These are phyloP conservation scores for Berberis thunbergii DNA, from an alignment of 164 flowering plant genomes.

Conservation along the genomic window DNA sequence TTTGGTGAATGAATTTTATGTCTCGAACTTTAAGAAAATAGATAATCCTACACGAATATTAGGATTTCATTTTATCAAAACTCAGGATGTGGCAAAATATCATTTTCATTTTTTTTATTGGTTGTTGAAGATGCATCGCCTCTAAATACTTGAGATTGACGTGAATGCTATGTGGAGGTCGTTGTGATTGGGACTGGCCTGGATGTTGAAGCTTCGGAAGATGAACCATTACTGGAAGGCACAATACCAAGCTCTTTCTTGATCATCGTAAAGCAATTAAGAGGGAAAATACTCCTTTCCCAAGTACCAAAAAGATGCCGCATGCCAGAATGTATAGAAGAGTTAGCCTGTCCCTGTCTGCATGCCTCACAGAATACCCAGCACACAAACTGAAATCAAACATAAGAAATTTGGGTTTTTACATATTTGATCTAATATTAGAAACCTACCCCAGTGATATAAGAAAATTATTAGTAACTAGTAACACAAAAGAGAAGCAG, in stretches of 20 bases:
- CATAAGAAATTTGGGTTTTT: background rate
- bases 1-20: too few relatives aligned
- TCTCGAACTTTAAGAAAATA: too few relatives aligned
- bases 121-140: constrained; percentile 80
- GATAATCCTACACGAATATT: too few relatives aligned
- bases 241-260: constrained; percentile 80
- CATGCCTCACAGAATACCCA: constrained; percentile 96
- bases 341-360: constrained; percentile 68
- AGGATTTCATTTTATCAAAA: too few relatives aligned
- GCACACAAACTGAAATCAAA: constrained; percentile 1
- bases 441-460: background rate
- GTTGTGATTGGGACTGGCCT: constrained; percentile 60
- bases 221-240: constrained; percentile 42
- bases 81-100: too few relatives aligned
- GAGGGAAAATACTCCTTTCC: constrained; percentile 90
- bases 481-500: background rate
- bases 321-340: constrained; percentile 70
- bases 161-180: constrained; percentile 87
- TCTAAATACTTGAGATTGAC: constrained; percentile 94
- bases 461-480: background rate
- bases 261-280: constrained; percentile 64
- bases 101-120: constrained; percentile 47
- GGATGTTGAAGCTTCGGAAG: constrained; percentile 42
- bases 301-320: constrained; percentile 98
- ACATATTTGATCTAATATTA: background rate